A percentile compares a stretch with the other conserved stretches of the same genome.
Conservation (phyloP, 2,329 filamentous ascomycete genomes). For the Tolypocladium inflatum region DNA sequence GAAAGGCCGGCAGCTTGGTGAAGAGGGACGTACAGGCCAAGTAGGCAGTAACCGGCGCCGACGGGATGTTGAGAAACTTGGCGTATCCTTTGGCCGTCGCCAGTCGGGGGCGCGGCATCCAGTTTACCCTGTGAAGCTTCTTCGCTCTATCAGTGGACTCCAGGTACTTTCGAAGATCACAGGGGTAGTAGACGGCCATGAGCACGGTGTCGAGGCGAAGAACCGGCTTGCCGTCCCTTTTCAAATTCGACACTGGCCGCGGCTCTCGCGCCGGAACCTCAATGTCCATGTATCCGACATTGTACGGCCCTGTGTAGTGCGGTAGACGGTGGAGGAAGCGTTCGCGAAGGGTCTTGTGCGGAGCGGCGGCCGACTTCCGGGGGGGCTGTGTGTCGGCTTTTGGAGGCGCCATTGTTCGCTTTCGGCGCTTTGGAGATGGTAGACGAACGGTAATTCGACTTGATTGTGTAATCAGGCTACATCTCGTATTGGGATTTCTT, state of each 20-base stretch:
- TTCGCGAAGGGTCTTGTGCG: slow-evolving; percentile 23
- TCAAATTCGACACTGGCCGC: slow-evolving; percentile 29
- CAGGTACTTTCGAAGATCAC: slow-evolving; percentile 25
- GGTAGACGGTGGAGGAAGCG: slow-evolving; percentile 41
- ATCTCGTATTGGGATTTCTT: background rate
- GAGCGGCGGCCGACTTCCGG: slow-evolving; percentile 12
- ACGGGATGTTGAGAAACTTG: slow-evolving; percentile 46
- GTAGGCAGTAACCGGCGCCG: slow-evolving; percentile 37
- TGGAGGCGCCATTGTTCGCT: background rate
- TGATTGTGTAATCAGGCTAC: background rate
- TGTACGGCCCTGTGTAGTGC: slow-evolving; percentile 53
- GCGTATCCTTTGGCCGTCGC: slow-evolving; percentile 51
- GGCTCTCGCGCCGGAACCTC: slow-evolving; percentile 46
- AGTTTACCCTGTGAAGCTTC: slow-evolving; percentile 45
- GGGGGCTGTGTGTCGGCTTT: slow-evolving; percentile 1
- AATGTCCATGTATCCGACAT: slow-evolving; percentile 58
- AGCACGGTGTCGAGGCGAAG: slow-evolving; percentile 45
- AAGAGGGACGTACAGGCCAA: slow-evolving; percentile 50
- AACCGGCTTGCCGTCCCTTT: slow-evolving; percentile 26
- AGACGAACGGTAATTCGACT: background rate
- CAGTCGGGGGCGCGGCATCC: slow-evolving; percentile 49
- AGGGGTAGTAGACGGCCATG: slow-evolving; percentile 57
- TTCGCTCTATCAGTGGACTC: slow-evolving; percentile 16
- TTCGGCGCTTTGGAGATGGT: background rate
- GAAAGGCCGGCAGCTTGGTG: slow-evolving; percentile 54